Conservation (phyloP, 345 rosid genomes). For the Eucalyptus camaldulensis region DNA sequence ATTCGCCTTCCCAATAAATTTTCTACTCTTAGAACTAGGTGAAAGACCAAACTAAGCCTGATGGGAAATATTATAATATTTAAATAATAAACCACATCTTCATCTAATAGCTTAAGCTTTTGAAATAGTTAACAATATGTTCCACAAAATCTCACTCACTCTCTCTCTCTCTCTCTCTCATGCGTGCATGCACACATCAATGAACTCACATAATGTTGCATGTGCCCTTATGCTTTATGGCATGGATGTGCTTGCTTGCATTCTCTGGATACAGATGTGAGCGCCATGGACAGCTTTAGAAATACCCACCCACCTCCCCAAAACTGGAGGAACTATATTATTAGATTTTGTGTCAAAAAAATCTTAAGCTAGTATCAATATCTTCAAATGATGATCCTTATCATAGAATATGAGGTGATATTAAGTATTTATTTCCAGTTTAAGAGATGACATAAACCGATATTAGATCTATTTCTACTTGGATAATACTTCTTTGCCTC, state of each 20-base stretch:
- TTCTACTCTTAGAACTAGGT: no score
- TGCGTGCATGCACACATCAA: not conserved
- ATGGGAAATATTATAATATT: rapidly evolving
- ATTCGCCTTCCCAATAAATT: rapidly evolving
- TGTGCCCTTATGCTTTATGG: not conserved
- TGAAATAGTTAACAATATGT: rapidly evolving
- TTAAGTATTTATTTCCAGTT: not conserved
- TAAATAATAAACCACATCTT: no score
- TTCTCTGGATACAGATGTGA: not conserved
- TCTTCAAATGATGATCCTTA: not conserved
- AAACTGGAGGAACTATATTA: not conserved
- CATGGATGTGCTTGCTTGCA: not conserved
- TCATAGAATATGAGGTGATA: not conserved
- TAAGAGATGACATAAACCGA: not conserved
- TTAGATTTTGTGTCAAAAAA: not conserved
- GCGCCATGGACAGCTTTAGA: not conserved
- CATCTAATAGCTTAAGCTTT: no score
- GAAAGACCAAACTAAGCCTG: rapidly evolving
- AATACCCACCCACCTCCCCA: not conserved
- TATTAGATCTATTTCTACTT: not conserved
- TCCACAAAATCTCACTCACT: rapidly evolving
- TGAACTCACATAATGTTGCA: not conserved
- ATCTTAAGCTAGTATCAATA: rapidly evolving
- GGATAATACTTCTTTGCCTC: rapidly evolving
- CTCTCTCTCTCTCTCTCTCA: not conserved